Evolutionary conservation across 2,329 filamentous ascomycete genomes (phyloP).

Genomic region (Ascochyta koolunga): DNA sequence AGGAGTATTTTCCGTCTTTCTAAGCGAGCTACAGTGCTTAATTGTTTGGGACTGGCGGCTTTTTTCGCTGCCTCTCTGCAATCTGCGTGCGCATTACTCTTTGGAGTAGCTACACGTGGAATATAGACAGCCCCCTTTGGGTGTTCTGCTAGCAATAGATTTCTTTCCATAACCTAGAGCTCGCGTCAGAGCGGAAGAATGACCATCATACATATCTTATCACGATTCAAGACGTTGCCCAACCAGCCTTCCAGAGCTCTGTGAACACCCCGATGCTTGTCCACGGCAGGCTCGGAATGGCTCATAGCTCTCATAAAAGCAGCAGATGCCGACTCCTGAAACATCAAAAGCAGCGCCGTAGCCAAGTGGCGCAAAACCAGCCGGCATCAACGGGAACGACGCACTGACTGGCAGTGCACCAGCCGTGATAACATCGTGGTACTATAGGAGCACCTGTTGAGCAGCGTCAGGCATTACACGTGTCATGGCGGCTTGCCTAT

Average conservation of each 20-base stretch:
- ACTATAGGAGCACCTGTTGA: not conserved
- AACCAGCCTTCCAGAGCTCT: not conserved
- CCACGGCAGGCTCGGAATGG: not conserved
- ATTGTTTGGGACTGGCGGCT: slow-evolving; percentile 15
- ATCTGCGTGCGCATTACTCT: slow-evolving; percentile 9
- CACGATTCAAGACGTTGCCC: not conserved
- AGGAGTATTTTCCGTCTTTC: slow-evolving; percentile 5
- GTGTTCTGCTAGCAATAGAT: slow-evolving; percentile 1
- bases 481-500: slow-evolving; percentile 8
- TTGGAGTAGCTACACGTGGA: slow-evolving; percentile 10
- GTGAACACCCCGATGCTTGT: not conserved
- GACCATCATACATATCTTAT: not conserved
- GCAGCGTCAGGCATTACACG: slow-evolving; percentile 5
- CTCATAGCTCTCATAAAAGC: not conserved
- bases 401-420: slow-evolving; percentile 7
- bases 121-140: not conserved
- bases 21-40: slow-evolving; percentile 12
- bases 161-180: not conserved
- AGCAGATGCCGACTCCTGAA: slow-evolving; percentile 8
- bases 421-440: slow-evolving; percentile 1
- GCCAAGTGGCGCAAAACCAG: slow-evolving; percentile 13
- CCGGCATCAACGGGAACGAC: slow-evolving; percentile 8
- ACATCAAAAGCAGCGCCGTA: slow-evolving; percentile 14
- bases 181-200: not conserved
- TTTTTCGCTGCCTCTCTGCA: slow-evolving; percentile 3